A percentile compares a stretch with the other conserved stretches of the same genome.
Conservation (phyloP, 495 filamentous ascomycete species). For the Trichoderma erinaceum region DNA sequence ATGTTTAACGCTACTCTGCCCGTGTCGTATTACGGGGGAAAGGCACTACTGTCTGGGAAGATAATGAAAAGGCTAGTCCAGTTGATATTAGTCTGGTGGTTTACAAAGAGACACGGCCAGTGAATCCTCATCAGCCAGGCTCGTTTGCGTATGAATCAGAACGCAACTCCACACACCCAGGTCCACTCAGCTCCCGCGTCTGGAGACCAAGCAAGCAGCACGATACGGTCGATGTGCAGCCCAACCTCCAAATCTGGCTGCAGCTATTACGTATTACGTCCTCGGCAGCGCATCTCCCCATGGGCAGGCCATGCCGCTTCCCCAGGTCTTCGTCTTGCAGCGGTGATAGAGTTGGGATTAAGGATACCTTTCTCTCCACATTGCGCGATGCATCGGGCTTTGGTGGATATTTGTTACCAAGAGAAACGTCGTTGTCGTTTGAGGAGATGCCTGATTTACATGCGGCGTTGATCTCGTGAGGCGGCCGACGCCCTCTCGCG, state of each 20-base stretch:
- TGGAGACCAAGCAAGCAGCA: background rate
- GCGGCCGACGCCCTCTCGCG: background rate
- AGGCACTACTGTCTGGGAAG: background rate
- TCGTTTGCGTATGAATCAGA: background rate
- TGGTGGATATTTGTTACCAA: slow-evolving; percentile 8
- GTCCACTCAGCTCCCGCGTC: background rate
- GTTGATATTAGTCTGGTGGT: no score
- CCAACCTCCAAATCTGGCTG: background rate
- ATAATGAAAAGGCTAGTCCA: background rate
- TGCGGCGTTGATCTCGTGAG: background rate
- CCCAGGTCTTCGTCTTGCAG: background rate
- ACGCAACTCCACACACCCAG: background rate
- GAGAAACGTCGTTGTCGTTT: background rate
- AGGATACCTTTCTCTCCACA: background rate
- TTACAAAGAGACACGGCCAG: no score
- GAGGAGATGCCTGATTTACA: background rate
- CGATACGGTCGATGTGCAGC: background rate
- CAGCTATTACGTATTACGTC: slow-evolving; percentile 2
- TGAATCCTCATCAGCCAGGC: no score
- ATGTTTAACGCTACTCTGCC: no score
- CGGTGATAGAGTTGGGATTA: background rate
- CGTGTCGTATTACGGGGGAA: no score
- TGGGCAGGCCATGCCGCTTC: background rate
- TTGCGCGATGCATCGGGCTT: background rate
- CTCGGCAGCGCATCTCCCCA: background rate